A percentile compares a stretch with the other conserved stretches of the same genome.
Evolutionary conservation across 139 green algal genomes (phyloP).

Genomic region (Chlamydomonas sp.): DNA sequence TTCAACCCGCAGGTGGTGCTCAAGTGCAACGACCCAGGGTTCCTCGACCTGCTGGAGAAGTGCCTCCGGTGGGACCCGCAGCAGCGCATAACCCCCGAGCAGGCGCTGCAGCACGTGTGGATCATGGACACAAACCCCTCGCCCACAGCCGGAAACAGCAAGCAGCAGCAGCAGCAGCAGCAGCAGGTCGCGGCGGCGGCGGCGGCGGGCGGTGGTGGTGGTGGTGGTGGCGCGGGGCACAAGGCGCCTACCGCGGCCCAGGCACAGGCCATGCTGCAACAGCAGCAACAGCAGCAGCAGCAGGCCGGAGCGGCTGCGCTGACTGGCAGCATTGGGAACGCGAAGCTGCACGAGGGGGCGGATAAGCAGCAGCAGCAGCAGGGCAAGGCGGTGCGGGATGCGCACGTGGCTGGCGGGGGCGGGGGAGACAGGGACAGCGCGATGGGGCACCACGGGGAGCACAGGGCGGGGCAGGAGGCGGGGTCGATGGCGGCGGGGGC

Average conservation of each 20-base stretch:
- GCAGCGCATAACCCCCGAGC: constrained; percentile 76
- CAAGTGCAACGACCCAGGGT: constrained; percentile 62
- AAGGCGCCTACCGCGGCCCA: background rate
- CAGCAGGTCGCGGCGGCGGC: background rate
- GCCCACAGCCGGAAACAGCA: constrained; percentile 15
- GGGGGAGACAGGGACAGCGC: constrained; percentile 10
- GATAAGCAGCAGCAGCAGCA: background rate
- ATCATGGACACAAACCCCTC: constrained; percentile 59
- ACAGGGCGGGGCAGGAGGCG: background rate
- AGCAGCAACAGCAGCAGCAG: constrained; percentile 9
- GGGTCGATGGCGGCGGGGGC: background rate
- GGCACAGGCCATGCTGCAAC: background rate
- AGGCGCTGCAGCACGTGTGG: constrained; percentile 80
- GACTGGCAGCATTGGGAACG: background rate
- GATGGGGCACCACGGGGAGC: constrained; percentile 14
- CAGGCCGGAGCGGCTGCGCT: constrained; percentile 5
- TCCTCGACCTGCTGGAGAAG: constrained; percentile 72
- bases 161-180: background rate
- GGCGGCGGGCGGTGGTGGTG: background rate
- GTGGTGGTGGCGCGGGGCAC: too few relatives aligned
- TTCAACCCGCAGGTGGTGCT: constrained; percentile 39
- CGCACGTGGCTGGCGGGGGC: background rate
- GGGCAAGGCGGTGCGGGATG: background rate
- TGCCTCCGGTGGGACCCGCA: constrained; percentile 81
- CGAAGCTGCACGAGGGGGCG: too few relatives aligned